Base-by-base conservation (phyloP, 495 filamentous ascomycete species). In the Platismatia glauca region DNA sequence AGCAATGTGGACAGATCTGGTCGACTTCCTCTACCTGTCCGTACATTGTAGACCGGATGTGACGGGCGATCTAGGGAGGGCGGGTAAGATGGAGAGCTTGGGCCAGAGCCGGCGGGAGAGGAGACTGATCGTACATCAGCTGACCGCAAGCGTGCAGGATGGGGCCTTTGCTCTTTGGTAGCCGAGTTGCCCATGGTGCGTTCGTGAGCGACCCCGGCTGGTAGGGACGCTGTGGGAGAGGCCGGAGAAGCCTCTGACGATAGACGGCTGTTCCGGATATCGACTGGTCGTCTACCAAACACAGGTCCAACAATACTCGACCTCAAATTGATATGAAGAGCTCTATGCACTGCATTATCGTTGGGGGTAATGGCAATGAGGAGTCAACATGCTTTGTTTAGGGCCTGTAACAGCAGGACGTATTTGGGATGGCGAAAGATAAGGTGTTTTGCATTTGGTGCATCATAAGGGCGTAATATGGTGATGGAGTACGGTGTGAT, bases 1-100 rank as follows among this genome's bases (percentile, higher is more conserved):
- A 82, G 81, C 24, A 85, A 75, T 38, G 84, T 73, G 13, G 81
- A 82, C 29, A 85, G 74, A 62, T 86, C 82, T 7, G 79, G 80
- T 48, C 82, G 70, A 69, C 80, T 84, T 29, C 77, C 72, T 69
- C 82, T 76, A 34, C 73, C 75, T 58, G 74, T 72, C 43, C 79
- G 69, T 13, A 72, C 65, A 60, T 58, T 55, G 55, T 73, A 71
- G 52, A 73, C 41, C 34, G 57, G 27, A 22, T 66, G 39, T 31
- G 58, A 39, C 34, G 64, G 64, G 4, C 63, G 64, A 60, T 66
- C 57, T 7, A 64, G 52, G 3, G 64, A 66, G 7, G 71, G 66
- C 35, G 68, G 66, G 31, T 65, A 59, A 41, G 70, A 63, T 0
- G 66, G 66, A 16, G 70, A 66, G 13, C 62, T 58, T 18, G 67